phyloP scores from a whole-genome alignment of 257 asterid genomes.

The Linaria vulgaris region DNA sequence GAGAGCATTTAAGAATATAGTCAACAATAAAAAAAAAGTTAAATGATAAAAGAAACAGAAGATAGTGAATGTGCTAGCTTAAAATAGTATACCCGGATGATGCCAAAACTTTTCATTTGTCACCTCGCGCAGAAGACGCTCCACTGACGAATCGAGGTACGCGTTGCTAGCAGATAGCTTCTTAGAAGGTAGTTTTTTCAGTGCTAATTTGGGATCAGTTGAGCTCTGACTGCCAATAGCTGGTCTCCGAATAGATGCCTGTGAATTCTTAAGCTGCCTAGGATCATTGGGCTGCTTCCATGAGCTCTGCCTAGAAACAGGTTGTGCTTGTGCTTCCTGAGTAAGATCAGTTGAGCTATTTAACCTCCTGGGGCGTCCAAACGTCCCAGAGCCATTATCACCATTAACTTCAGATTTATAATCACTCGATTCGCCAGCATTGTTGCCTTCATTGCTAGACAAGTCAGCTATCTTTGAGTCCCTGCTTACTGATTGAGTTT shows the following conservation, averaged over 20 bases:
- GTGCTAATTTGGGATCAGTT: constrained; percentile 53
- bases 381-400: constrained; percentile 51
- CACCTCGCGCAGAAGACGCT: constrained; percentile 96
- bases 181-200: constrained; percentile 67
- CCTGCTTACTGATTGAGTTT: constrained; percentile 49
- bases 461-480: constrained; percentile 58
- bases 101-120: constrained; percentile 95
- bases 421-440: constrained; percentile 54
- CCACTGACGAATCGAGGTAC: constrained; percentile 90
- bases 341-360: constrained; percentile 58
- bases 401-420: constrained; percentile 68
- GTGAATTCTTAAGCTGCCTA: constrained; percentile 61
- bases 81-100: constrained; percentile 70
- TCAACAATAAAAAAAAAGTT: not conserved
- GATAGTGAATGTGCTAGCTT: not conserved
- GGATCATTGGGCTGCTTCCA: constrained; percentile 75
- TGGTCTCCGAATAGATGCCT: constrained; percentile 60
- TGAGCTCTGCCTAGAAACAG: constrained; percentile 59
- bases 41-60: constrained; percentile 8
- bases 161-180: constrained; percentile 53
- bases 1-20: not conserved
- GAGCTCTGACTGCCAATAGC: constrained; percentile 48
- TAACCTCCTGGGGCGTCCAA: constrained; percentile 58
- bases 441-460: constrained; percentile 53
- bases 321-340: constrained; percentile 56